Evolutionary conservation across 495 filamentous ascomycete species (phyloP).

Genomic region (Trichocladium antarcticum): DNA sequence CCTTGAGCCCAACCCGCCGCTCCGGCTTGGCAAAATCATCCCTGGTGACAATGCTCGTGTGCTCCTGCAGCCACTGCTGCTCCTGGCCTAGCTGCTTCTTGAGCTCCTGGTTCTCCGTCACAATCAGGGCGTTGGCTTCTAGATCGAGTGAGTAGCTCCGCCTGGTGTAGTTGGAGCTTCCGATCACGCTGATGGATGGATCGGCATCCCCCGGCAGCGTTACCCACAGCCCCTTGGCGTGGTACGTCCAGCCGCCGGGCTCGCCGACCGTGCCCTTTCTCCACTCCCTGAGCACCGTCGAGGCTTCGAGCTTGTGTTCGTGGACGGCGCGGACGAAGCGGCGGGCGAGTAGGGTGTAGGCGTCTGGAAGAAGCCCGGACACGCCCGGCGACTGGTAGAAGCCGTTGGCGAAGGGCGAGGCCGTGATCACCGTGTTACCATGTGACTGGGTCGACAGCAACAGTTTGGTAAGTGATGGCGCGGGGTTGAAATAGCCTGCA

Average conservation of each 20-base stretch:
- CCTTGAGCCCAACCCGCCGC: conserved; percentile 71
- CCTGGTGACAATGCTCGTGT: conserved; percentile 51
- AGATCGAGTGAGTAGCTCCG: conserved; percentile 84
- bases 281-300: conserved; percentile 81
- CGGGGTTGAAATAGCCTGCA: conserved; percentile 96
- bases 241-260: conserved; percentile 87
- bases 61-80: conserved; percentile 62
- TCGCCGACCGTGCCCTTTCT: conserved; percentile 66
- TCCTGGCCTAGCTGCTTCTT: conserved; percentile 66
- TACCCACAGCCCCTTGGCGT: conserved; percentile 94
- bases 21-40: conserved; percentile 72
- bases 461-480: conserved; percentile 64
- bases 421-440: conserved; percentile 75
- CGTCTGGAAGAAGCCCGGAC: conserved; percentile 77
- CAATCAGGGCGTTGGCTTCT: conserved; percentile 72
- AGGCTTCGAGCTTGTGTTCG: conserved; percentile 43
- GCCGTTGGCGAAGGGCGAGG: conserved; percentile 89
- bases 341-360: conserved; percentile 78
- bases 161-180: conserved; percentile 93
- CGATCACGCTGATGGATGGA: conserved; percentile 73
- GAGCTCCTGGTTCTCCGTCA: conserved; percentile 65
- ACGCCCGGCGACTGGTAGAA: conserved; percentile 86
- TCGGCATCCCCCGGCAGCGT: conserved; percentile 49
- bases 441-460: conserved; percentile 58
- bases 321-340: conserved; percentile 67